Evolutionary conservation across 495 filamentous ascomycete species (phyloP).

Genomic region (Aspergillus diversus): DNA sequence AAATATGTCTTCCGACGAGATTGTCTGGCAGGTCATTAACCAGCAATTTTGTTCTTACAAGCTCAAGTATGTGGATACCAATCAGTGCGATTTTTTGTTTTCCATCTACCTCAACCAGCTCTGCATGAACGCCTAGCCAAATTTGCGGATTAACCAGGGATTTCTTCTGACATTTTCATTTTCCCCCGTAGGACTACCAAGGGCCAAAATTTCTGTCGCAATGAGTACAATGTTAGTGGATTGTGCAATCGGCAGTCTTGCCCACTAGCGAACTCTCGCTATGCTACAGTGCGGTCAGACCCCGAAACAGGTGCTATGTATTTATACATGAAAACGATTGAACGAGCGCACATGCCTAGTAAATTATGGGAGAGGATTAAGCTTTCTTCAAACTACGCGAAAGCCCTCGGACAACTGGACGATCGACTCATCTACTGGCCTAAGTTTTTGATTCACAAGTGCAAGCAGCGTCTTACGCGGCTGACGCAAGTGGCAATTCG

Average conservation of each 20-base stretch:
- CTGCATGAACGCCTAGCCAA: slow-evolving; percentile 10
- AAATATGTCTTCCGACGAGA: slow-evolving; percentile 85
- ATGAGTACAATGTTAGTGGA: slow-evolving; percentile 94
- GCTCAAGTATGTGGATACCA: slow-evolving; percentile 68
- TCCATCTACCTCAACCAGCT: slow-evolving; percentile 9
- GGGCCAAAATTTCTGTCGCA: slow-evolving; percentile 90
- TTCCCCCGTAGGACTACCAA: slow-evolving; percentile 72
- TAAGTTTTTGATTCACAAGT: slow-evolving; percentile 93
- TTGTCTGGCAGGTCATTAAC: slow-evolving; percentile 95
- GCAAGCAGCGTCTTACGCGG: slow-evolving; percentile 94
- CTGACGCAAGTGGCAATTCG: slow-evolving; percentile 91
- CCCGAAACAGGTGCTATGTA: slow-evolving; percentile 83
- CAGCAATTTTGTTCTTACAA: slow-evolving; percentile 98
- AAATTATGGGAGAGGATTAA: slow-evolving; percentile 96
- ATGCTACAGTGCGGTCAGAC: slow-evolving; percentile 88
- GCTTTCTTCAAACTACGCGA: slow-evolving; percentile 85
- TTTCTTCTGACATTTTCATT: neutral
- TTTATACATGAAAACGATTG: slow-evolving; percentile 96
- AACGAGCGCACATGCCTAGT: slow-evolving; percentile 85
- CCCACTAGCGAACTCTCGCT: slow-evolving; percentile 92
- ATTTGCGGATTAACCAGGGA: slow-evolving; percentile 19
- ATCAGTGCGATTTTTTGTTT: slow-evolving; percentile 4
- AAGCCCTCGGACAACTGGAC: slow-evolving; percentile 87
- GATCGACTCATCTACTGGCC: slow-evolving; percentile 92
- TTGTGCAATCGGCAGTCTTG: slow-evolving; percentile 95